phyloP scores from a whole-genome alignment of 2,329 filamentous ascomycete genomes.

The Fusarium solani-melongenae region DNA sequence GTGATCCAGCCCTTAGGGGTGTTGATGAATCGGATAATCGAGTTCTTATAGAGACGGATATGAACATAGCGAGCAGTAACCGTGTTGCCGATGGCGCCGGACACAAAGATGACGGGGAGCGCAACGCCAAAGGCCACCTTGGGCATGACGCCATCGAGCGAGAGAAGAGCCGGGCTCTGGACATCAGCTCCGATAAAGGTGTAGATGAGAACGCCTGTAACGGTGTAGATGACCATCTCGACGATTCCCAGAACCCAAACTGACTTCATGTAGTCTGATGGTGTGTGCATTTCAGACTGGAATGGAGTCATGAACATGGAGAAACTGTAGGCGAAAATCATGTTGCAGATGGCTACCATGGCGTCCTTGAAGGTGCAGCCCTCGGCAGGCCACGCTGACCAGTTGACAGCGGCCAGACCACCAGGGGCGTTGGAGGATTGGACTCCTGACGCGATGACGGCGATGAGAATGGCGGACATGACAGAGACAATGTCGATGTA shows the following conservation, averaged over 20 bases:
- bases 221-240: conserved; percentile 69
- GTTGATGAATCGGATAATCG: conserved; percentile 33
- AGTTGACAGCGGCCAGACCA: conserved; percentile 29
- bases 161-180: conserved; percentile 71
- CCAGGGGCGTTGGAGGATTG: conserved; percentile 8
- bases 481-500: conserved; percentile 25
- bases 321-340: conserved; percentile 72
- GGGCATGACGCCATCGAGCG: conserved; percentile 63
- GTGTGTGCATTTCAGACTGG: conserved; percentile 58
- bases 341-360: conserved; percentile 69
- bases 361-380: conserved; percentile 58
- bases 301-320: conserved; percentile 55
- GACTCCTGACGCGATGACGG: conserved; percentile 70
- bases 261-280: conserved; percentile 55
- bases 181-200: conserved; percentile 70
- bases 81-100: conserved; percentile 70
- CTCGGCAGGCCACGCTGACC: conserved; percentile 51
- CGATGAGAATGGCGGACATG: conserved; percentile 67
- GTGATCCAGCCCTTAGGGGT: conserved; percentile 47
- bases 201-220: conserved; percentile 73
- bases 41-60: conserved; percentile 39
- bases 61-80: conserved; percentile 51
- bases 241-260: conserved; percentile 67
- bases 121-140: conserved; percentile 75
- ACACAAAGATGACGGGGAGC: conserved; percentile 74